Conservation (phyloP, 179 eudicot genomes). For the Carnegiea gigantea region DNA sequence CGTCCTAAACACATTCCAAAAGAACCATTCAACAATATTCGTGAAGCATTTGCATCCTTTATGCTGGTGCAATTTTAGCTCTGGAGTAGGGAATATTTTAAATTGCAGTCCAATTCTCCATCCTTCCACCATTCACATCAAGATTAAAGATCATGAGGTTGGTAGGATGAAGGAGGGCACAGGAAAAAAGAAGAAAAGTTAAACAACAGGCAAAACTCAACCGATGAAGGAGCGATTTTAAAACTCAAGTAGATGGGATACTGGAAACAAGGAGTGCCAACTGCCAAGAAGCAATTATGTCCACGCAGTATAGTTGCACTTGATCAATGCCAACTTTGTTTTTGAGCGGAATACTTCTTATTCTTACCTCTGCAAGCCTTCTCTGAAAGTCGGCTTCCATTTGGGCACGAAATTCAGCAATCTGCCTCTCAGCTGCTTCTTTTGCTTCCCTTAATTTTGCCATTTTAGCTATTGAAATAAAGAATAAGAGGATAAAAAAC, state of each 20-base stretch:
- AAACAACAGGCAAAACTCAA: not conserved
- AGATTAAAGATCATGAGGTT: too few species aligned
- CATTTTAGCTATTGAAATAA: conserved; percentile 58
- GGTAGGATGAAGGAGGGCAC: not conserved
- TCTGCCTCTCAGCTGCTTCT: conserved; percentile 88
- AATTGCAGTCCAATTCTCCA: too few species aligned
- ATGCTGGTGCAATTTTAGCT: too few species aligned
- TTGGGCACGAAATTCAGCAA: conserved; percentile 81
- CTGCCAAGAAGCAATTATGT: not conserved
- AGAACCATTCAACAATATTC: too few species aligned
- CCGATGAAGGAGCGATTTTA: not conserved
- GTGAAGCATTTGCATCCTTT: too few species aligned
- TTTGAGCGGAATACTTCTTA: not conserved
- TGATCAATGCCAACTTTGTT: not conserved
- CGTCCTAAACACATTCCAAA: too few species aligned
- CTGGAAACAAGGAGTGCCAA: not conserved
- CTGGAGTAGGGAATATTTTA: too few species aligned
- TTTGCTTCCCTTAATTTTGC: conserved; percentile 90
- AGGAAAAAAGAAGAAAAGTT: not conserved
- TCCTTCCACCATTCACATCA: too few species aligned
- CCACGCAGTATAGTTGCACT: not conserved
- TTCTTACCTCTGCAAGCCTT: conserved; percentile 71
- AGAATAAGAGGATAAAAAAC: conserved; percentile 4
- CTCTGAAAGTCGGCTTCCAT: conserved; percentile 80
- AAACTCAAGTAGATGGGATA: not conserved